These are phyloP conservation scores for Discostella stelligera DNA, from an alignment of 352 stramenopile genomes.

Conservation along the genomic window DNA sequence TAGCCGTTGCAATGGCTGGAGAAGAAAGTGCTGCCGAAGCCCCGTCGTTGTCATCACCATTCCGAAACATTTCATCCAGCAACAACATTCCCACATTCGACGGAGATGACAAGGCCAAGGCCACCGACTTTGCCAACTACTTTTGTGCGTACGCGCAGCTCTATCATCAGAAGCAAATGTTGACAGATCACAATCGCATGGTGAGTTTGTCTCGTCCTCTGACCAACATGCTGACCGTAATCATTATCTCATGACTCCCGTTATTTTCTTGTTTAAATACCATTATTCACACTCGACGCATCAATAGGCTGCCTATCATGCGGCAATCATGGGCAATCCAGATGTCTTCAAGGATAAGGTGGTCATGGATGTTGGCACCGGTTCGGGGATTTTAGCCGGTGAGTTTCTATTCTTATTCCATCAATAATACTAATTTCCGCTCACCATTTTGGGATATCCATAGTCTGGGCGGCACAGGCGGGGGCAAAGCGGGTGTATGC, in stretches of 20 bases:
- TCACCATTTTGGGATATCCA: slow-evolving; percentile 26
- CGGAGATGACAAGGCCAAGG: slow-evolving; percentile 74
- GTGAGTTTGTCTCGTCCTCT: background rate
- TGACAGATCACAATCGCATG: slow-evolving; percentile 98
- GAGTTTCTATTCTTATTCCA: background rate
- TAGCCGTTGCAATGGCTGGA: background rate
- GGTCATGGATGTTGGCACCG: slow-evolving; percentile 98
- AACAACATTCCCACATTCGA: slow-evolving; percentile 79
- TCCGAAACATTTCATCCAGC: background rate
- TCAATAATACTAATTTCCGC: background rate
- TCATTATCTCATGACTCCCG: too few species aligned
- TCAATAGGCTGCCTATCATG: slow-evolving; percentile 91
- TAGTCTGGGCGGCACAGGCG: slow-evolving; percentile 94
- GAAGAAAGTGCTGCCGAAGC: background rate
- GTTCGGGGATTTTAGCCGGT: slow-evolving; percentile 95
- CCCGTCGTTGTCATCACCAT: background rate
- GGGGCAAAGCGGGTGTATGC: slow-evolving; percentile 97
- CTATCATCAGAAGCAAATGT: slow-evolving; percentile 99
- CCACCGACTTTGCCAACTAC: slow-evolving; percentile 86
- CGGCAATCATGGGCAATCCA: slow-evolving; percentile 94
- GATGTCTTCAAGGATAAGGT: slow-evolving; percentile 94
- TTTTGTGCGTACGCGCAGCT: slow-evolving; percentile 88
- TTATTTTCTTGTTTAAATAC: too few species aligned
- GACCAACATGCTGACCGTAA: too few species aligned
- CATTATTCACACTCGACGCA: background rate